Evolutionary conservation across 2,329 filamentous ascomycete genomes (phyloP), one percentile per base, ranked within the genome.

Genomic region (Colletotrichum filicis): DNA sequence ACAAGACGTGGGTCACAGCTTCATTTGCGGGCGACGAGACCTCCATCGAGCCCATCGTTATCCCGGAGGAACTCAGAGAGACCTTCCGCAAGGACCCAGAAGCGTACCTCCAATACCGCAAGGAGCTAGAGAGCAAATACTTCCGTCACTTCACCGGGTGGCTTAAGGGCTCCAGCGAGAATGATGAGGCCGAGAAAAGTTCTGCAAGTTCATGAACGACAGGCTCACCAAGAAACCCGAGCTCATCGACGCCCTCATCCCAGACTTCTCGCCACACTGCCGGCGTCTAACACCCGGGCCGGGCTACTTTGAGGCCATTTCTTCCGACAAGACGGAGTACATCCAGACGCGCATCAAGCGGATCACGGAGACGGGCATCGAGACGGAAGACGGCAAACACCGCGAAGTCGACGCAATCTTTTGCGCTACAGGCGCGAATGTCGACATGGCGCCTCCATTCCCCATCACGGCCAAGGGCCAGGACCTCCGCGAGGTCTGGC

Each of bases 391-490:
- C 75, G 91, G 91, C 2, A 78, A 78, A 0, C 83, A 88, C 35
- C 82, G 90, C 3, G 85, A 89, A 19, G 90, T 92, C 0, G 92
- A 93, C 73, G 89, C 90, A 16, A 83, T 93, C 5, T 90, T 94
- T 75, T 94, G 91, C 76, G 90, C 91, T 1, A 94, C 92, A 0
- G 92, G 92, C 1, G 90, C 91, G 9, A 91, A 92, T 75, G 85
- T 87, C 12, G 86, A 90, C 74, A 85, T 88, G 80, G 82, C 87
- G 0, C 91, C 91, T 0, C 87, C 87, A 0, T 94, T 94, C 75
- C 84, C 89, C 0, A 89, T 94, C 74, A 83, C 84, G 28, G 87
- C 89, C 1, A 80, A 86, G 60, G 90, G 87, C 2, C 79, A 85
- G 9, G 86, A 92, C 68, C 82, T 94, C 1, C 81, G 84, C 12